phyloP scores from a whole-genome alignment of 768 basidiomycete genomes.

The Phaffia australis region DNA sequence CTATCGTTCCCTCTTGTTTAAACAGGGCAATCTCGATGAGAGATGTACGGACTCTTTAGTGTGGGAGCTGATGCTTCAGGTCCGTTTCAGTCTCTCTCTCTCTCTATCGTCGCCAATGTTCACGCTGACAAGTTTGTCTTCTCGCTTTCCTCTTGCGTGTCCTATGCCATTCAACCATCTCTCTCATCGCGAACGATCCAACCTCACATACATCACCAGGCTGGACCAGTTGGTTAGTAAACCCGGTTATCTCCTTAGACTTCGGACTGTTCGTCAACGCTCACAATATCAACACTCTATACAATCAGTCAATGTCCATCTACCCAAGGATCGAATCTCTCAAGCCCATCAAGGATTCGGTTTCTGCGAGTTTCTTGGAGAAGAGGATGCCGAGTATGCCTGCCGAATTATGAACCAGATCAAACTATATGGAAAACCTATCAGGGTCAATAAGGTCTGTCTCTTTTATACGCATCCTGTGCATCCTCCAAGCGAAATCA shows the following conservation, averaged over 20 bases:
- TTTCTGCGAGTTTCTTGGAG: slow-evolving; percentile 97
- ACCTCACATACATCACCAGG: slow-evolving; percentile 45
- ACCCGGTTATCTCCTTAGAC: background rate
- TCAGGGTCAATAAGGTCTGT: slow-evolving; percentile 93
- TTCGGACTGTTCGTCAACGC: background rate
- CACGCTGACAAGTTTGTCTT: background rate
- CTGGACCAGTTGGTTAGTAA: slow-evolving; percentile 87
- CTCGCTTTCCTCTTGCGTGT: background rate
- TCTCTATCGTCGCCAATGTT: background rate
- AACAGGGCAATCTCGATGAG: slow-evolving; percentile 91
- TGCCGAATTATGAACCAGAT: slow-evolving; percentile 99
- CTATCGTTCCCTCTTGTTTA: slow-evolving; percentile 9
- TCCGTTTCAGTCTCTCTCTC: background rate
- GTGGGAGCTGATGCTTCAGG: slow-evolving; percentile 85
- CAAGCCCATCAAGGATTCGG: slow-evolving; percentile 99
- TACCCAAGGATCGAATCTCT: slow-evolving; percentile 96
- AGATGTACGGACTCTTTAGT: slow-evolving; percentile 83
- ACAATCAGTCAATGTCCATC: slow-evolving; percentile 76
- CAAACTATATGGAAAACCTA: slow-evolving; percentile 96
- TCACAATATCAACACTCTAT: background rate
- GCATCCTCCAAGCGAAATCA: background rate
- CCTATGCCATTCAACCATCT: too few relatives aligned
- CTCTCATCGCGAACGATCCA: background rate
- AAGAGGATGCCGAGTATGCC: slow-evolving; percentile 98
- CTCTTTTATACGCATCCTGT: background rate